Evolutionary conservation across 768 basidiomycete species (phyloP).

Genomic region (Dendrothele bispora): DNA sequence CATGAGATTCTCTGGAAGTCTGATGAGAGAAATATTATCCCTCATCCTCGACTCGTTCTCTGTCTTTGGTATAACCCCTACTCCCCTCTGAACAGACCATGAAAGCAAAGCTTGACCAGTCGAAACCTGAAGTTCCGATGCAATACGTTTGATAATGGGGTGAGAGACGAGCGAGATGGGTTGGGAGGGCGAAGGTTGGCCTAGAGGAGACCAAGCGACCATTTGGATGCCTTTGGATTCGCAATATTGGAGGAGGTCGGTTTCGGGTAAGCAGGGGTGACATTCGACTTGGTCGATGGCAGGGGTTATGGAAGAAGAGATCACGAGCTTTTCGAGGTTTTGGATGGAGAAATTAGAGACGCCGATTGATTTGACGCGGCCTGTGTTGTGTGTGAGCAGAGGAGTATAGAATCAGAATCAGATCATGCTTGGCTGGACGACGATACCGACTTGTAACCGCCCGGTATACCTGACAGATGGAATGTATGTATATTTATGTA

Average conservation of each 20-base stretch:
- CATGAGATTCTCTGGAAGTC: slow-evolving; percentile 35
- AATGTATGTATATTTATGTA: too few relatives aligned
- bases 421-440: too few relatives aligned
- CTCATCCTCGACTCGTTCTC: slow-evolving; percentile 39
- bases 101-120: slow-evolving; percentile 52
- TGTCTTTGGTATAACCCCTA: slow-evolving; percentile 56
- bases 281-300: slow-evolving; percentile 43
- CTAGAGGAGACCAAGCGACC: slow-evolving; percentile 49
- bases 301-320: slow-evolving; percentile 39
- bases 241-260: slow-evolving; percentile 43
- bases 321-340: slow-evolving; percentile 33
- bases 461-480: too few relatives aligned
- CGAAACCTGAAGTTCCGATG: slow-evolving; percentile 25
- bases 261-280: slow-evolving; percentile 46
- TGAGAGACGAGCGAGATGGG: slow-evolving; percentile 27
- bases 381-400: slow-evolving; percentile 12
- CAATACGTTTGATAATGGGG: slow-evolving; percentile 24
- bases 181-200: slow-evolving; percentile 19
- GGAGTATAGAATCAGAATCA: slow-evolving; percentile 30
- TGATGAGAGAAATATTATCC: slow-evolving; percentile 41
- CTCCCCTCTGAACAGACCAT: slow-evolving; percentile 56
- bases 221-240: slow-evolving; percentile 38
- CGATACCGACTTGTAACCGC: too few relatives aligned
- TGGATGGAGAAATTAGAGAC: slow-evolving; percentile 54
- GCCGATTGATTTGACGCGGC: slow-evolving; percentile 40